phyloP scores from a whole-genome alignment of 371 early-diverging fungal species.

The Actinomortierella wolfii region DNA sequence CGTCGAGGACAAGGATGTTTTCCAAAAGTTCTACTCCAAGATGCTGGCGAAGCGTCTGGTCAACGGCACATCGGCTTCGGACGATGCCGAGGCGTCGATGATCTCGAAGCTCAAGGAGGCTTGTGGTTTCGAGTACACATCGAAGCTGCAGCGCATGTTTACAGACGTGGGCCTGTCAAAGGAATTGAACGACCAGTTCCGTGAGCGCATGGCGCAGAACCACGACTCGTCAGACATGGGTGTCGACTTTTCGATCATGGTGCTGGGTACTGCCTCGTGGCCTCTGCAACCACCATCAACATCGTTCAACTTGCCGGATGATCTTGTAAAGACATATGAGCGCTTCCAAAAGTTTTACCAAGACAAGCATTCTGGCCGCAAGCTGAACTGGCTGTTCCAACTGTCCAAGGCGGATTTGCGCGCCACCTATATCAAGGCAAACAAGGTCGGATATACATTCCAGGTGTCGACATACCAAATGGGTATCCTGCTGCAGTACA shows the following conservation, averaged over 20 bases:
- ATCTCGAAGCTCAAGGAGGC: slow-evolving; percentile 86
- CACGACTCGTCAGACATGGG: slow-evolving; percentile 49
- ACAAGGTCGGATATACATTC: slow-evolving; percentile 74
- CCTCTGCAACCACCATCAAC: slow-evolving; percentile 83
- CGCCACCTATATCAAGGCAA: slow-evolving; percentile 74
- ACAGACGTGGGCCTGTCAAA: slow-evolving; percentile 87
- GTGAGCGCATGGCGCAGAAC: slow-evolving; percentile 51
- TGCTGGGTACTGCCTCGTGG: slow-evolving; percentile 89
- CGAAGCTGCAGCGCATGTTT: slow-evolving; percentile 92
- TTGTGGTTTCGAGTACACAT: slow-evolving; percentile 92
- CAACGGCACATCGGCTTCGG: slow-evolving; percentile 74
- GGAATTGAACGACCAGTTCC: slow-evolving; percentile 79
- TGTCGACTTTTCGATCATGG: slow-evolving; percentile 86
- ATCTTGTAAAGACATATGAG: slow-evolving; percentile 77
- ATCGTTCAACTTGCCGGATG: slow-evolving; percentile 83
- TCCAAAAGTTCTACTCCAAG: slow-evolving; percentile 92
- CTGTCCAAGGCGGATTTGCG: slow-evolving; percentile 88
- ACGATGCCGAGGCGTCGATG: slow-evolving; percentile 87
- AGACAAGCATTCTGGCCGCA: slow-evolving; percentile 81
- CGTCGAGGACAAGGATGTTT: slow-evolving; percentile 93
- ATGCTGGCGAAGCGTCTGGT: slow-evolving; percentile 89
- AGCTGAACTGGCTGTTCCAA: slow-evolving; percentile 93
- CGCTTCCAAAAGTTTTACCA: slow-evolving; percentile 85
- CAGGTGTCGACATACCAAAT: slow-evolving; percentile 89
- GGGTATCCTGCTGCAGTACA: slow-evolving; percentile 88